Evolutionary conservation across 441 rosid species (phyloP).

Genomic region (Gossypium schwendimanii): DNA sequence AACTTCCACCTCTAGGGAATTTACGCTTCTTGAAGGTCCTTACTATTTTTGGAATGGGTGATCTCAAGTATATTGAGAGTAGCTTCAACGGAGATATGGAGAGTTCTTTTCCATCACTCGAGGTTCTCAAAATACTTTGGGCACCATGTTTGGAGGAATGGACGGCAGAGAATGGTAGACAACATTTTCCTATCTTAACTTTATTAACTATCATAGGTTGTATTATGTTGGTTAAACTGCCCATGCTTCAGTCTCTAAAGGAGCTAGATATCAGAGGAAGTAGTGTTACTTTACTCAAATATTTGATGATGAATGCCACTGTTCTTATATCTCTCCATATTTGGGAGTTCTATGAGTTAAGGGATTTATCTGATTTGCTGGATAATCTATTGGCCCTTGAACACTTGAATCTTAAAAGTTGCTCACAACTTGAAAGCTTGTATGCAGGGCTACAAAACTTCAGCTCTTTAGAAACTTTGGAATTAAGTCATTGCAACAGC

Average conservation of each 20-base stretch:
- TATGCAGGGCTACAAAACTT: conserved; percentile 11
- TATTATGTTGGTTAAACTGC: conserved; percentile 5
- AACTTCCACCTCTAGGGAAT: no score
- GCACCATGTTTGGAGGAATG: background rate
- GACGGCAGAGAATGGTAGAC: background rate
- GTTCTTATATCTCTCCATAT: background rate
- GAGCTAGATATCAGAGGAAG: accelerated
- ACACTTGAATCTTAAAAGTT: accelerated
- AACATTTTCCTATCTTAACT: background rate
- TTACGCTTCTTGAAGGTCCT: no score
- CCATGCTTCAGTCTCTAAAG: conserved; percentile 4
- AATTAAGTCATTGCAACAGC: background rate
- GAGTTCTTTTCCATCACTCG: no score
- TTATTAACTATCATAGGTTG: background rate
- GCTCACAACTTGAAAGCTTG: conserved; percentile 6
- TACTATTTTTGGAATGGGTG: no score
- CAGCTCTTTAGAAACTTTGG: background rate
- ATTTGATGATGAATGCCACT: background rate
- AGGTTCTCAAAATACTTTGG: no score
- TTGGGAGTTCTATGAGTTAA: background rate
- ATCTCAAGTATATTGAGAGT: no score
- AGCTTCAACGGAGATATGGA: no score
- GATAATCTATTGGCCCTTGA: background rate
- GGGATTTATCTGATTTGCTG: background rate
- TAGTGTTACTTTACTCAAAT: background rate